Evolutionary conservation across 768 basidiomycete genomes (phyloP), one percentile per base, ranked within the genome.

Genomic region (Pisolithus microcarpus): DNA sequence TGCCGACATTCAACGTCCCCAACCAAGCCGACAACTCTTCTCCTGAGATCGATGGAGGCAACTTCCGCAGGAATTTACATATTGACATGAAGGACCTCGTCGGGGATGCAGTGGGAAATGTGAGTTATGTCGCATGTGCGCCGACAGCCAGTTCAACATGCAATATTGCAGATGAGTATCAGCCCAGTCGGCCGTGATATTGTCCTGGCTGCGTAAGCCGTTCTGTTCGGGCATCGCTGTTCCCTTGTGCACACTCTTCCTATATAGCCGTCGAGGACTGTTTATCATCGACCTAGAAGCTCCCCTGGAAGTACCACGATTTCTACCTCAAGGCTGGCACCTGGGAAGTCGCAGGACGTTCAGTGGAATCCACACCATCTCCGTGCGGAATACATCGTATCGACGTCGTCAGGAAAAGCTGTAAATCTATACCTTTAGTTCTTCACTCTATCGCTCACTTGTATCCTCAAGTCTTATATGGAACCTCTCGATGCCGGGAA

Each of bases 301-400:
- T 11, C 91, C 91, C 1, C 74, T 89, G 16, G 83, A 89, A 55
- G 78, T 92, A 0, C 96, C 96, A 21, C 79, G 95, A 11, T 97
- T 95, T 63, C 77, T 99, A 8, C 95, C 95, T 13, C 94, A 99
- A 69, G 91, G 92, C 2, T n/a, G 94, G 93, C 1, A 91, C 89
- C 5, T 97, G 93, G 91, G 90, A 95, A 59, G 92, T 96, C 10
- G 87, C 89, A 0, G n/a, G 89, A 93, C 60, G 87, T 92, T 0
- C 88, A 91, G 57, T 94, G 91, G 91, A 92, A 91, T 55, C 91
- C 91, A 0, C 91, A 93, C 59, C 77, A 75, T 2, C 72, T 76
- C 31, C 77, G 82, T 13, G 80, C 82, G 34, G 81, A 92, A 53
- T 91, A 91, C 61, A 86, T 93, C 43, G 84, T 90, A 28, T 89